Evolutionary conservation across 2,329 filamentous ascomycete species (phyloP), one percentile per base, ranked within the genome.

Genomic region (Xylaria multiplex): DNA sequence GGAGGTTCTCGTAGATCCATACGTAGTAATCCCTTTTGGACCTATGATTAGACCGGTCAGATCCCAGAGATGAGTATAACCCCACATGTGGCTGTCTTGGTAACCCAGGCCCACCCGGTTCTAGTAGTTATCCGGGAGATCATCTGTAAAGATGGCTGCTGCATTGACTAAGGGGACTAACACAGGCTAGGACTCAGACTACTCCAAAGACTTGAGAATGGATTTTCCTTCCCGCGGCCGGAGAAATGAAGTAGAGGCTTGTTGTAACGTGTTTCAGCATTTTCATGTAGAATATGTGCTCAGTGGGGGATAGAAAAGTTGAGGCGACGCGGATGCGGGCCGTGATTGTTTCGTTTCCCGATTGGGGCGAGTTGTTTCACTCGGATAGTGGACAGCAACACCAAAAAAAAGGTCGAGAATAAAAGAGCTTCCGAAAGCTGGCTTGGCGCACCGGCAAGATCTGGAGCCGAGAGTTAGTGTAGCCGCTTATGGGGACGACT

Each of bases 391-490:
- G 45, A 50, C 55, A 59, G 37, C 48, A 59, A 27, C 40, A 35
- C 43, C 43, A 55, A 19, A 19, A 37, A 37, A n/a, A 13, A 46
- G 14, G 45, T 40, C 50, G 32, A 62, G 16, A 30, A 42, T 35
- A 37, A 37, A 37, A 37, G 35, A 43, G 22, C 24, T 49, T 45
- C 59, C 43, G 43, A 35, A 43, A 27, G 19, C 16, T 6, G 49
- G 61, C 66, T 68, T 67, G 62, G 67, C 68, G 65, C 49, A 30
- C 66, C 68, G 68, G 68, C 66, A 70, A 70, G 40, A 45, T 59
- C 42, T 64, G 43, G 66, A 64, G 59, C 68, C 68, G 68, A 69
- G 64, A 67, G 48, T 32, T 65, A 66, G 64, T 63, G 66, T 63
- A 49, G 56, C 60, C 63, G 58, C 62, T 66, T 62, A 35, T 49